phyloP scores from a whole-genome alignment of 2,329 filamentous ascomycete genomes.

The Calonectria hongkongensis region DNA sequence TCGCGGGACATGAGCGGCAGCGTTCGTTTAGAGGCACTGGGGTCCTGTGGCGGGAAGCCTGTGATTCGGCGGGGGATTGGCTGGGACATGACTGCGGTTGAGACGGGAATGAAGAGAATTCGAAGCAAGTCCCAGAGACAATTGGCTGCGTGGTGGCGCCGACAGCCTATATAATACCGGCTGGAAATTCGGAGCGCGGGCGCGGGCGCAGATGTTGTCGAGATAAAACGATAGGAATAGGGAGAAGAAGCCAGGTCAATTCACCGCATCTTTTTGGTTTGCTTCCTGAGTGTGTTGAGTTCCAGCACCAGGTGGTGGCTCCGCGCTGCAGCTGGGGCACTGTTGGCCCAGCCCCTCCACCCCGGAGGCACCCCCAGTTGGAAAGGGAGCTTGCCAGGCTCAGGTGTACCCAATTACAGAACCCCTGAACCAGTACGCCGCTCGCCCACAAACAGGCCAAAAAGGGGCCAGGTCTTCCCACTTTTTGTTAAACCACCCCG shows the following conservation, averaged over 20 bases:
- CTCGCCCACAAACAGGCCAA: background rate
- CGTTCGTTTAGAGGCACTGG: constrained; percentile 45
- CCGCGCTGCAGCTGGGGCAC: constrained; percentile 2
- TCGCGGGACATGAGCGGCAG: constrained; percentile 63
- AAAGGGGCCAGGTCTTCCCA: background rate
- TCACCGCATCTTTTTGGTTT: constrained; percentile 52
- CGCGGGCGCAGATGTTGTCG: constrained; percentile 9
- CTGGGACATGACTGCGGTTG: constrained; percentile 17
- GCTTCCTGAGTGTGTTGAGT: constrained; percentile 27
- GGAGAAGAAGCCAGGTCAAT: constrained; percentile 38
- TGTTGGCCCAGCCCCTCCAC: constrained; percentile 5
- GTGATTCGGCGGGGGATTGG: constrained; percentile 46
- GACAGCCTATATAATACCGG: background rate
- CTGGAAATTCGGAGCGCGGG: background rate
- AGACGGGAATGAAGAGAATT: background rate
- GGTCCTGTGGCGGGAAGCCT: constrained; percentile 46
- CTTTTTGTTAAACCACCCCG: constrained; percentile 7
- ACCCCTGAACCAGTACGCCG: background rate
- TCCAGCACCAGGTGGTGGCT: constrained; percentile 30
- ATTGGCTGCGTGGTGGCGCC: constrained; percentile 26
- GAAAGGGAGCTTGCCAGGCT: background rate
- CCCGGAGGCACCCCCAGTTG: no score
- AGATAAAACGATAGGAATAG: constrained; percentile 18
- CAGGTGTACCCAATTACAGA: background rate
- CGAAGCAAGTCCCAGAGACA: constrained; percentile 3